Conservation (phyloP, 2,329 filamentous ascomycete species). For the Myriangium duriaei region DNA sequence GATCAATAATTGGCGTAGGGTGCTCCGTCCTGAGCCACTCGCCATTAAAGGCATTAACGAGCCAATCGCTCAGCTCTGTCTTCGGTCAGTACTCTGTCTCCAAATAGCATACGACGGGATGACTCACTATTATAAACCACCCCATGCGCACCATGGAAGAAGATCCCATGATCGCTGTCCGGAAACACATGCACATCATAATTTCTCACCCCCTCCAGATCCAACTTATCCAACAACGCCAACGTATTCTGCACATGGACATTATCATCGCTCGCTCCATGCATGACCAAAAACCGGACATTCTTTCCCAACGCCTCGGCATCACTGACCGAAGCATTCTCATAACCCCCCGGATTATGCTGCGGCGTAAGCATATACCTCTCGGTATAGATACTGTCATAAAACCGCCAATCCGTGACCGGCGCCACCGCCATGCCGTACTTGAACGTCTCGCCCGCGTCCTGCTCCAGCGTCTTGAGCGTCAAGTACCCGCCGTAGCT, state of each 20-base stretch:
- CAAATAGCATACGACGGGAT: background rate
- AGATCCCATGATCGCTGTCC: slow-evolving; percentile 89
- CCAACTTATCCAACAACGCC: slow-evolving; percentile 72
- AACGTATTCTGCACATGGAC: slow-evolving; percentile 95
- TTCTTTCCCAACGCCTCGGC: slow-evolving; percentile 59
- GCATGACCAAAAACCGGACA: slow-evolving; percentile 87
- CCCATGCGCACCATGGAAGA: slow-evolving; percentile 81
- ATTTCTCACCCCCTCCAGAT: slow-evolving; percentile 71
- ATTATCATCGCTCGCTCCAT: slow-evolving; percentile 93
- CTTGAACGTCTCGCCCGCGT: slow-evolving; percentile 78
- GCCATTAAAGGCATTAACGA: slow-evolving; percentile 94
- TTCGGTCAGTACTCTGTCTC: slow-evolving; percentile 11
- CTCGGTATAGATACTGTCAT: slow-evolving; percentile 87
- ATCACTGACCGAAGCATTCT: slow-evolving; percentile 60
- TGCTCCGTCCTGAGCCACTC: slow-evolving; percentile 62
- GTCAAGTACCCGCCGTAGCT: slow-evolving; percentile 93
- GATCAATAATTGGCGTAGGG: slow-evolving; percentile 34
- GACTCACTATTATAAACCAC: slow-evolving; percentile 88
- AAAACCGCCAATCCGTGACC: slow-evolving; percentile 96
- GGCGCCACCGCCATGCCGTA: slow-evolving; percentile 98
- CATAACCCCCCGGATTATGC: slow-evolving; percentile 66
- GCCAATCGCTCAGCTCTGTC: slow-evolving; percentile 70
- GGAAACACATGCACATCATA: slow-evolving; percentile 97
- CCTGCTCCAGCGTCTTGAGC: slow-evolving; percentile 84
- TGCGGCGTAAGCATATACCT: slow-evolving; percentile 95